Percentiles rank a stretch among this genome's conserved stretches.
These are phyloP conservation scores for Ustilago shanxiensis DNA, from an alignment of 1,284 basidiomycete genomes.

Conservation along the genomic window DNA sequence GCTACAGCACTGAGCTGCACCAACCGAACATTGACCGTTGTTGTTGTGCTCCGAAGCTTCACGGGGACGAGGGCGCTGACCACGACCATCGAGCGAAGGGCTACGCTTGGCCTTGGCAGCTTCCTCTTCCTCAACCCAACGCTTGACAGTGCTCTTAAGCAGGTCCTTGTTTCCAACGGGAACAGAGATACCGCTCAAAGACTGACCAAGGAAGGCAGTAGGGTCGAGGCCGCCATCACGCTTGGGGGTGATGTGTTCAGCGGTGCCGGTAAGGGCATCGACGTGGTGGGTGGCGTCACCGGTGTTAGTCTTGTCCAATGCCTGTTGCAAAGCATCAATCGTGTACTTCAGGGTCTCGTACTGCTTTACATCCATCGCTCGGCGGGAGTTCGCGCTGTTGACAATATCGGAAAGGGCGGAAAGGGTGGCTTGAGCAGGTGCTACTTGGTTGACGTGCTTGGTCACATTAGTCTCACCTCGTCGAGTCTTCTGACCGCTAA, in stretches of 20 bases:
- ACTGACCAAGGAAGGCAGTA: conserved; percentile 15
- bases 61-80: conserved; percentile 44
- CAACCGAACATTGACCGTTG: conserved; percentile 56
- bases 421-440: conserved; percentile 54
- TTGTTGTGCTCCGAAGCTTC: conserved; percentile 37
- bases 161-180: conserved; percentile 41
- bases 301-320: conserved; percentile 45
- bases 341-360: conserved; percentile 38
- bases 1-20: conserved; percentile 51
- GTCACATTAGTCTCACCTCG: conserved; percentile 50
- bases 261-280: conserved; percentile 42
- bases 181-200: conserved; percentile 41
- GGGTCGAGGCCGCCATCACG: conserved; percentile 23
- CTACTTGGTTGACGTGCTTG: conserved; percentile 45
- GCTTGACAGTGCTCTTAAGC: conserved; percentile 27
- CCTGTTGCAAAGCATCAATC: conserved; percentile 37
- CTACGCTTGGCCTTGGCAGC: conserved; percentile 44
- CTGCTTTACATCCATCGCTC: conserved; percentile 56
- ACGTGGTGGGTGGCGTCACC: conserved; percentile 44
- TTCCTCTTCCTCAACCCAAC: conserved; percentile 46
- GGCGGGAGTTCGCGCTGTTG: conserved; percentile 56
- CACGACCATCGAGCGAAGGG: conserved; percentile 34
- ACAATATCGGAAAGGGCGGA: conserved; percentile 52
- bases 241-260: conserved; percentile 28
- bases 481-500: conserved; percentile 39